A percentile compares a stretch with the other conserved stretches of the same genome.
Conservation (phyloP, 2,329 filamentous ascomycete species). For the Nigrospora sphaerica region DNA sequence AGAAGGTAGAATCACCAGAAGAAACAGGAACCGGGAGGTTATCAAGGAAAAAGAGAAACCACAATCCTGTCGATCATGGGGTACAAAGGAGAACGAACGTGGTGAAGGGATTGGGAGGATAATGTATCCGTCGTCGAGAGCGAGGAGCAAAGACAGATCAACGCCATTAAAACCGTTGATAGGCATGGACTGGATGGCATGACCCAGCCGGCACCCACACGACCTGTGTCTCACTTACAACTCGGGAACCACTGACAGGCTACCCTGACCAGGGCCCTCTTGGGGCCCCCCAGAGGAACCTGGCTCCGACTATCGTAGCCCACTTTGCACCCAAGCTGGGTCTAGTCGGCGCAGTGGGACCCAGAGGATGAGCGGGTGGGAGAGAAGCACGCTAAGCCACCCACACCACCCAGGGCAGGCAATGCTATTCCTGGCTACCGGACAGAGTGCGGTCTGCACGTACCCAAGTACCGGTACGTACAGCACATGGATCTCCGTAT, state of each 20-base stretch:
- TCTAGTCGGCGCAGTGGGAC: constrained; percentile 1
- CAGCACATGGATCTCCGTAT: no score
- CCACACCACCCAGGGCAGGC: constrained; percentile 1
- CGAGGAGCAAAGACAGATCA: constrained; percentile 24
- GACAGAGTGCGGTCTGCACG: background rate
- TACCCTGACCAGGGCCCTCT: constrained; percentile 16
- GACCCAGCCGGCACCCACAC: constrained; percentile 26
- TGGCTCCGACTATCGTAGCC: constrained; percentile 6
- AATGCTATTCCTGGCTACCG: constrained; percentile 3
- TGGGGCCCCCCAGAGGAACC: constrained; percentile 7
- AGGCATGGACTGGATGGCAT: constrained; percentile 24
- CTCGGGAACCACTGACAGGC: constrained; percentile 30
- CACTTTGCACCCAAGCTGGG: no score
- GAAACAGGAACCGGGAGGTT: constrained; percentile 25
- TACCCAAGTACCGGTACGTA: background rate
- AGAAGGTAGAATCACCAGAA: constrained; percentile 23
- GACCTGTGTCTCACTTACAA: constrained; percentile 43
- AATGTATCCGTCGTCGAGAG: constrained; percentile 22
- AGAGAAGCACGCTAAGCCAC: constrained; percentile 2
- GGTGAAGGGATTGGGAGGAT: constrained; percentile 24
- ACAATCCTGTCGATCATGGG: constrained; percentile 25
- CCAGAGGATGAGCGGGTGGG: constrained; percentile 1
- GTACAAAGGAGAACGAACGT: constrained; percentile 22
- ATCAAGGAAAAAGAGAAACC: constrained; percentile 24
- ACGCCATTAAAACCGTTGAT: constrained; percentile 34